Percentiles rank a stretch among this genome's conserved stretches.
phyloP scores from a whole-genome alignment of 2,329 filamentous ascomycete genomes.

The Dendryphion nanum region DNA sequence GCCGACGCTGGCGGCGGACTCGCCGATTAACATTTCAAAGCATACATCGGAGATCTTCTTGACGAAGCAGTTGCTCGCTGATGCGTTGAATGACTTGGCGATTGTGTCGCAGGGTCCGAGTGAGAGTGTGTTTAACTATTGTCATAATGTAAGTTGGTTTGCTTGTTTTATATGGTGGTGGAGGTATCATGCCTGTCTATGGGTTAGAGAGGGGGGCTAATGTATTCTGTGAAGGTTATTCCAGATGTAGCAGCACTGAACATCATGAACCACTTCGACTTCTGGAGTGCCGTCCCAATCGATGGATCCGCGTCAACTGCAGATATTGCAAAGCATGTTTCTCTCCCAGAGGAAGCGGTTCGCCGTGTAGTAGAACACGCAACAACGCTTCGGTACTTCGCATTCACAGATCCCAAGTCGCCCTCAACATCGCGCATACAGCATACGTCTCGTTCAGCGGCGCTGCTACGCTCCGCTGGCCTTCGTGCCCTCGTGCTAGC shows the following conservation, averaged over 20 bases:
- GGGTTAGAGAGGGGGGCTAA: too few relatives aligned
- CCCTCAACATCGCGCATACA: constrained; percentile 13
- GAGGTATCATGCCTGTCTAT: too few relatives aligned
- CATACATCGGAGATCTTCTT: constrained; percentile 46
- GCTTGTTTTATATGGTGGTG: too few relatives aligned
- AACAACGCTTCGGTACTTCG: constrained; percentile 37
- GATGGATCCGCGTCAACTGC: constrained; percentile 43
- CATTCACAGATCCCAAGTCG: constrained; percentile 15
- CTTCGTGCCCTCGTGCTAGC: constrained; percentile 25
- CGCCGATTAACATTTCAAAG: constrained; percentile 42
- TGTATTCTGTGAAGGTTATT: too few relatives aligned
- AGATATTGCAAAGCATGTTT: constrained; percentile 26
- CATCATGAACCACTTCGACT: constrained; percentile 53
- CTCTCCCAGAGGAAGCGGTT: constrained; percentile 26
- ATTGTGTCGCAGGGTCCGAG: constrained; percentile 50
- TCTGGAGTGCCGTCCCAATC: constrained; percentile 53
- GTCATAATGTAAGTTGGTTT: too few relatives aligned
- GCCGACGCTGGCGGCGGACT: constrained; percentile 46
- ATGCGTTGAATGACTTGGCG: constrained; percentile 48
- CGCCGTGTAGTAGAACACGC: constrained; percentile 35
- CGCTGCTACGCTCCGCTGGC: constrained; percentile 22
- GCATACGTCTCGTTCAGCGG: constrained; percentile 30
- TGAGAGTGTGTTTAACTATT: constrained; percentile 49
- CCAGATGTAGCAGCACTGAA: constrained; percentile 48
- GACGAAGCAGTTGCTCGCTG: constrained; percentile 45